phyloP scores from a whole-genome alignment of 805 yeast genomes.

The Grigorovia jiainica region DNA sequence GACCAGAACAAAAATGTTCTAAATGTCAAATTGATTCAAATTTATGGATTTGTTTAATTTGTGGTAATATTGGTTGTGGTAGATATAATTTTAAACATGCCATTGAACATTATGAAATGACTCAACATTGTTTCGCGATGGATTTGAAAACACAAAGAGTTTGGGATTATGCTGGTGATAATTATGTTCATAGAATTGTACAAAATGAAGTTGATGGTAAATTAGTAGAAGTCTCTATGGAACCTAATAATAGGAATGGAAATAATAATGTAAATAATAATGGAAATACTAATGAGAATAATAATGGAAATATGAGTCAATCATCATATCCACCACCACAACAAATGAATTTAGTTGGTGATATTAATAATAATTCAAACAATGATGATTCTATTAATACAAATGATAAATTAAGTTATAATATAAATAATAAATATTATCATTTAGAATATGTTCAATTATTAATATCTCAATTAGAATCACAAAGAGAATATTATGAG shows the following conservation, averaged over 20 bases:
- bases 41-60: conserved; percentile 81
- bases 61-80: conserved; percentile 91
- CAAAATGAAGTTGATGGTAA: conserved; percentile 87
- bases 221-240: conserved; percentile 60
- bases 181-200: conserved; percentile 76
- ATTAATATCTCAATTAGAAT: conserved; percentile 69
- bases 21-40: conserved; percentile 49
- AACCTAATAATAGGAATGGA: conserved; percentile 9
- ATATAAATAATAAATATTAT: conserved; percentile 42
- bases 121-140: conserved; percentile 88
- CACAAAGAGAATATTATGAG: conserved; percentile 80
- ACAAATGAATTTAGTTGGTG: no score
- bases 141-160: conserved; percentile 75
- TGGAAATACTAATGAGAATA: neutral
- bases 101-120: conserved; percentile 62
- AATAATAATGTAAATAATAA: neutral
- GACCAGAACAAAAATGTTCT: conserved; percentile 35
- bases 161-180: conserved; percentile 92
- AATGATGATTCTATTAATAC: conserved; percentile 1
- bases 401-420: conserved; percentile 11
- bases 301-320: neutral
- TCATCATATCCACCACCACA: no score
- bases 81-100: conserved; percentile 83
- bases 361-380: neutral
- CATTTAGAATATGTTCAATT: conserved; percentile 76